Evolutionary conservation across 1,284 basidiomycete genomes (phyloP).

Genomic region (Coniferiporia weirii): DNA sequence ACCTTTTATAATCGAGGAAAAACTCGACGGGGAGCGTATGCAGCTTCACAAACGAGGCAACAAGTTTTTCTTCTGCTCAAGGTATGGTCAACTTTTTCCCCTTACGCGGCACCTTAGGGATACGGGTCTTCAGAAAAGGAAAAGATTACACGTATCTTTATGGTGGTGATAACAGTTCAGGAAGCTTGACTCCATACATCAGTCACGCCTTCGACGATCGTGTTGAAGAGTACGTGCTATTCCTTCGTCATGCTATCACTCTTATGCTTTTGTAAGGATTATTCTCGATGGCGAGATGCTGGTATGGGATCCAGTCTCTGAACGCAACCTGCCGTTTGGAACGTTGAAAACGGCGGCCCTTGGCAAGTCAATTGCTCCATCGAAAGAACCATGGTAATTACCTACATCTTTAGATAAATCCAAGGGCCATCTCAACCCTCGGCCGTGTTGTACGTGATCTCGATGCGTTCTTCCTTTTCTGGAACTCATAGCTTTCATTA

Average conservation of each 20-base stretch:
- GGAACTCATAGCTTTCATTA: background rate
- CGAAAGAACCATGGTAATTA: background rate
- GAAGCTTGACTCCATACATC: conserved; percentile 84
- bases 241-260: background rate
- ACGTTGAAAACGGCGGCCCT: conserved; percentile 86
- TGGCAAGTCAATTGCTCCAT: conserved; percentile 38
- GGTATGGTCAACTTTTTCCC: conserved; percentile 38
- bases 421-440: conserved; percentile 64
- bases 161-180: conserved; percentile 72
- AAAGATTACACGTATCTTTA: conserved; percentile 94
- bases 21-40: conserved; percentile 92
- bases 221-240: conserved; percentile 66
- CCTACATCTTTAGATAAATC: conserved; percentile 48
- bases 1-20: conserved; percentile 89
- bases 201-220: conserved; percentile 66
- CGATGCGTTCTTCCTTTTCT: background rate
- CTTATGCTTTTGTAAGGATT: conserved; percentile 46
- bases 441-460: conserved; percentile 80
- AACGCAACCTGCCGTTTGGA: conserved; percentile 85
- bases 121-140: conserved; percentile 59
- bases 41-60: conserved; percentile 88
- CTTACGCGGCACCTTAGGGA: conserved; percentile 8
- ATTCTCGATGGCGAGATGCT: conserved; percentile 97
- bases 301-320: conserved; percentile 88
- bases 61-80: conserved; percentile 87